Conservation (phyloP, 352 stramenopile genomes). For the Phytophthora pisi region DNA sequence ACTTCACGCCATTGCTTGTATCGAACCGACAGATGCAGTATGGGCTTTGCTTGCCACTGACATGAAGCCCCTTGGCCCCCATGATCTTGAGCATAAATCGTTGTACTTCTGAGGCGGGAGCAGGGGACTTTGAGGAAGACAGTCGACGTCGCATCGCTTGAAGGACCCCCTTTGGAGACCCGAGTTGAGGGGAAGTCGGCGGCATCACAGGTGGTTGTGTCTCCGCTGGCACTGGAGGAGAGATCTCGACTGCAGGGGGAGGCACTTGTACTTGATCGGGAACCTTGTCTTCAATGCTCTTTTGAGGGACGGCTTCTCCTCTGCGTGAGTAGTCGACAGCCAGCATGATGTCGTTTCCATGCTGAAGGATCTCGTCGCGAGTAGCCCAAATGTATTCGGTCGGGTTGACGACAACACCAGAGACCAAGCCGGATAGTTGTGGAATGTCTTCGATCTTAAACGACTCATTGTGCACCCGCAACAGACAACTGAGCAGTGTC, state of each 20-base stretch:
- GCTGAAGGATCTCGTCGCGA: constrained; percentile 18
- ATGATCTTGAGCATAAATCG: constrained; percentile 13
- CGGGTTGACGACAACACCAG: constrained; percentile 12
- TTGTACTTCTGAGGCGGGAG: constrained; percentile 7
- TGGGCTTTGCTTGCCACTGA: constrained; percentile 3
- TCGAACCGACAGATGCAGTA: constrained; percentile 15
- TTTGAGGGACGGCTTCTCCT: background rate
- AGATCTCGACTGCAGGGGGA: background rate
- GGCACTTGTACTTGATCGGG: background rate
- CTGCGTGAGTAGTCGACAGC: constrained; percentile 2
- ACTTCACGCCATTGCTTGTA: background rate
- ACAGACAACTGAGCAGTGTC: constrained; percentile 16
- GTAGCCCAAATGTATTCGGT: constrained; percentile 20
- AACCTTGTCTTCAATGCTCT: background rate
- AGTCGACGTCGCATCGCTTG: constrained; percentile 13
- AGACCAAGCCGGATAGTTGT: constrained; percentile 29
- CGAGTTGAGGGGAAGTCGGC: background rate
- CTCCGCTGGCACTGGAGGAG: background rate
- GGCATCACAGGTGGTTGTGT: background rate
- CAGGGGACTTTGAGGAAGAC: constrained; percentile 6
- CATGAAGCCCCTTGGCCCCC: constrained; percentile 1
- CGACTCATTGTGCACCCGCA: constrained; percentile 6
- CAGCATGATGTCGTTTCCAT: constrained; percentile 1
- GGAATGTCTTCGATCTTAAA: constrained; percentile 28
- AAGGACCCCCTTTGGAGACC: background rate